phyloP scores from a whole-genome alignment of 2,329 filamentous ascomycete genomes.

The Trichoderma sp. region DNA sequence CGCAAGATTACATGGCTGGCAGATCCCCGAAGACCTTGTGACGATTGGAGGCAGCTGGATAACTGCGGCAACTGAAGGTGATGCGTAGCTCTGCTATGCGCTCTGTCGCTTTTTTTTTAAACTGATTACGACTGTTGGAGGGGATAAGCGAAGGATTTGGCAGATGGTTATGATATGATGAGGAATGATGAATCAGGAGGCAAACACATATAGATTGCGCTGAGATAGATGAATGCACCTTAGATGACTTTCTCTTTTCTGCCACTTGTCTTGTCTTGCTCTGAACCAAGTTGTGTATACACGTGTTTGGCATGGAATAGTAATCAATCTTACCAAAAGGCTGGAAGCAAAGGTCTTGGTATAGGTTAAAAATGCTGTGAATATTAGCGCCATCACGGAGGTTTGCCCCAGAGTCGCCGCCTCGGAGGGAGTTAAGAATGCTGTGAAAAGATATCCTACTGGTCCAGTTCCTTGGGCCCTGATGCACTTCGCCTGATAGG shows the following conservation, averaged over 20 bases:
- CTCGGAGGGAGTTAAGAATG: background rate
- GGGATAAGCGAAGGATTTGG: background rate
- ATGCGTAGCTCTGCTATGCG: background rate
- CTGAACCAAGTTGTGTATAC: background rate
- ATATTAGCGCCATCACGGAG: background rate
- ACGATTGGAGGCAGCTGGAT: background rate
- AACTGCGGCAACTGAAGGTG: background rate
- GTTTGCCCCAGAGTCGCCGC: background rate
- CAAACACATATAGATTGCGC: background rate
- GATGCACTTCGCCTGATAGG: too few relatives aligned
- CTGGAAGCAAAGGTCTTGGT: background rate
- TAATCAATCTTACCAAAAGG: background rate
- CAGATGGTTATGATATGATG: background rate
- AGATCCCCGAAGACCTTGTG: constrained; percentile 57
- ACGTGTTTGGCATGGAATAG: background rate
- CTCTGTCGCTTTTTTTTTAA: background rate
- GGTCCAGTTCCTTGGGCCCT: too few relatives aligned
- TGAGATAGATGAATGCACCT: background rate
- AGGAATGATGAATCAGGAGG: background rate
- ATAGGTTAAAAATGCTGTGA: background rate
- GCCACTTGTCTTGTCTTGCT: background rate
- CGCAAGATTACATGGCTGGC: constrained; percentile 71
- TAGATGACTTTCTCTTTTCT: background rate
- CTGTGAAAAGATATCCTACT: background rate
- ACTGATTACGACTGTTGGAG: background rate